A percentile compares a stretch with the other conserved stretches of the same genome.
Evolutionary conservation across 2,329 filamentous ascomycete genomes (phyloP).

Genomic region (Arthrobotrys entomopaga): DNA sequence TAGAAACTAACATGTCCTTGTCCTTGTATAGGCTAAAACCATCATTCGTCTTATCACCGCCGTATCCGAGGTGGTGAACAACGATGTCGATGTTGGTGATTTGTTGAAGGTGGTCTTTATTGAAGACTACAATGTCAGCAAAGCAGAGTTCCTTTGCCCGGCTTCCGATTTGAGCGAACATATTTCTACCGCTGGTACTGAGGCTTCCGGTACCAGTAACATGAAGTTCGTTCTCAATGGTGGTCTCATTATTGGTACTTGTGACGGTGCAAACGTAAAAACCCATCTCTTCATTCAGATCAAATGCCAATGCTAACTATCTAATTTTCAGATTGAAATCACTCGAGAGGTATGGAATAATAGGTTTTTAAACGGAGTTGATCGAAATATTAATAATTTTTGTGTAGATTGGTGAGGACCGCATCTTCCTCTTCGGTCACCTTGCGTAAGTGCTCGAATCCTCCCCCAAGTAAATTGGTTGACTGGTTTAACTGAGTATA

Average conservation of each 20-base stretch:
- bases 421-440: conserved; percentile 98
- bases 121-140: conserved; percentile 99
- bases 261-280: conserved; percentile 93
- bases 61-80: conserved; percentile 89
- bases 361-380: neutral
- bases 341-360: conserved; percentile 73
- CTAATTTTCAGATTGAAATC: conserved; percentile 79
- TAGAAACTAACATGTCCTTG: neutral
- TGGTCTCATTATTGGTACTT: conserved; percentile 95
- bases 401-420: conserved; percentile 81
- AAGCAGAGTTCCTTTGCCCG: conserved; percentile 94
- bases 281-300: conserved; percentile 8
- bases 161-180: conserved; percentile 98
- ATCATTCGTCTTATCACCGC: conserved; percentile 97
- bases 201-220: conserved; percentile 75
- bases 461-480: conserved; percentile 2
- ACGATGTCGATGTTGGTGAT: conserved; percentile 89
- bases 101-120: conserved; percentile 96
- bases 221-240: conserved; percentile 99
- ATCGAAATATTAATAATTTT: neutral
- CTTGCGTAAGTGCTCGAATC: conserved; percentile 73
- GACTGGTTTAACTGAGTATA: neutral
- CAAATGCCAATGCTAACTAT: conserved; percentile 18
- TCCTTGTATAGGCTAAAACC: conserved; percentile 76
- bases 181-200: conserved; percentile 96